These are phyloP conservation scores for Ceratocystiopsis sp. DNA, from an alignment of 2,329 filamentous ascomycete species.

Conservation along the genomic window DNA sequence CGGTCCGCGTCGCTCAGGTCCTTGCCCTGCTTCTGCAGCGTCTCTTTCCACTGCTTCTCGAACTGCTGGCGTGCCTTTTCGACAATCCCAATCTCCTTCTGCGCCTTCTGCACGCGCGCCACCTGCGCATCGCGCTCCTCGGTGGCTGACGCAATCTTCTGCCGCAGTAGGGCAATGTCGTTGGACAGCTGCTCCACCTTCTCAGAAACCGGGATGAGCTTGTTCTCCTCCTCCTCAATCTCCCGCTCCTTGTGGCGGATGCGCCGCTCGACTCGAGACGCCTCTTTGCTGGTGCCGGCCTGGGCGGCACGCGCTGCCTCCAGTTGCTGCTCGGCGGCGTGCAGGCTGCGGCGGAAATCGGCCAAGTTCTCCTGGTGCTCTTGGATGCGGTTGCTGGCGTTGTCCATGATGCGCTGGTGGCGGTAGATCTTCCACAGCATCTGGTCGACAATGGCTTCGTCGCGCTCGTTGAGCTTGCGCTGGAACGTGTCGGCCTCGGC, in stretches of 20 bases:
- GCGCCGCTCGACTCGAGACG: conserved; percentile 61
- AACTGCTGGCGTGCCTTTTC: conserved; percentile 80
- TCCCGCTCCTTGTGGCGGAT: conserved; percentile 78
- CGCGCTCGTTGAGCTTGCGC: conserved; percentile 74
- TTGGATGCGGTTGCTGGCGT: conserved; percentile 77
- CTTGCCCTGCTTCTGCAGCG: conserved; percentile 71
- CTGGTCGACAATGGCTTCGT: conserved; percentile 81
- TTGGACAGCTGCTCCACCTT: conserved; percentile 68
- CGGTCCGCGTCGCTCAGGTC: conserved; percentile 74
- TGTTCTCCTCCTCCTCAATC: conserved; percentile 73
- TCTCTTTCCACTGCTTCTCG: conserved; percentile 72
- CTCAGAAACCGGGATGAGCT: conserved; percentile 75
- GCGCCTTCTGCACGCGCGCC: conserved; percentile 50
- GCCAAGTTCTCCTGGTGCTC: conserved; percentile 90
- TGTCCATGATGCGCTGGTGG: conserved; percentile 83
- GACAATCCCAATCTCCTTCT: conserved; percentile 68
- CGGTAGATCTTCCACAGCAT: conserved; percentile 95
- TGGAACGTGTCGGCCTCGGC: conserved; percentile 88
- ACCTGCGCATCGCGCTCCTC: conserved; percentile 63
- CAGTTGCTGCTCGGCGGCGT: conserved; percentile 64
- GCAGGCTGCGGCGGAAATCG: conserved; percentile 75
- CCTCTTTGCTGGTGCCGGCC: conserved; percentile 55
- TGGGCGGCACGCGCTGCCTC: conserved; percentile 77
- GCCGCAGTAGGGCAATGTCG: conserved; percentile 51
- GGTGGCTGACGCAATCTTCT: conserved; percentile 50